Evolutionary conservation across 129 eudicot species (phyloP).

Genomic region (Centella asiatica): DNA sequence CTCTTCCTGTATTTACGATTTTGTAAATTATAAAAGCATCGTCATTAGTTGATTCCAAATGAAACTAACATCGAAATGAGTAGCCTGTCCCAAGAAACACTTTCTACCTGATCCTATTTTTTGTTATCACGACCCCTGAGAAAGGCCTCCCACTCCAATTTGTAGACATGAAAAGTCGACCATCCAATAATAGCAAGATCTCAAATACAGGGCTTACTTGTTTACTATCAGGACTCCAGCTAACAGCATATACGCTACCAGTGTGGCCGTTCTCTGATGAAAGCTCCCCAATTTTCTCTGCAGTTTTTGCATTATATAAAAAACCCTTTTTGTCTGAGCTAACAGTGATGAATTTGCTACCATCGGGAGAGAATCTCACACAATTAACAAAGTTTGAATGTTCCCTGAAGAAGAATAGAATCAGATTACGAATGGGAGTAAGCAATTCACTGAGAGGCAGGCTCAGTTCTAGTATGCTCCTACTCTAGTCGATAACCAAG

Average conservation of each 20-base stretch:
- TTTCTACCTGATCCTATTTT: too few species aligned
- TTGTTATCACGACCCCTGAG: neutral
- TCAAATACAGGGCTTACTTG: constrained; percentile 34
- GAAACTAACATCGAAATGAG: too few species aligned
- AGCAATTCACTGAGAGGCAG: neutral
- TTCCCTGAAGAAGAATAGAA: constrained; percentile 41
- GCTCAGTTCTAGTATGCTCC: too few species aligned
- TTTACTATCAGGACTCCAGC: constrained; percentile 98
- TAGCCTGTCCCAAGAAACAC: too few species aligned
- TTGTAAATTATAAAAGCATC: too few species aligned
- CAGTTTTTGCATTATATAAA: constrained; percentile 82
- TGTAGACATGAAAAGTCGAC: too few species aligned
- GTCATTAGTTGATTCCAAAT: too few species aligned
- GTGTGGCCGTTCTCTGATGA: constrained; percentile 74
- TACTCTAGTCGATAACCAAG: neutral
- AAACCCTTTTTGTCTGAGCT: constrained; percentile 93
- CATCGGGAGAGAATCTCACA: constrained; percentile 97
- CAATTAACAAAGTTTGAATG: constrained; percentile 92
- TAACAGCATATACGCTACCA: constrained; percentile 95
- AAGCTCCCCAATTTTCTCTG: constrained; percentile 70
- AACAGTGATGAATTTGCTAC: constrained; percentile 79
- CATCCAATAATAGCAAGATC: neutral
- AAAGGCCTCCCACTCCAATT: neutral
- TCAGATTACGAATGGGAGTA: neutral
- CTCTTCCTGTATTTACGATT: too few species aligned